Percentiles rank a stretch among this genome's conserved stretches.
phyloP scores from a whole-genome alignment of 768 basidiomycete genomes.

The Mycena capillaripes region DNA sequence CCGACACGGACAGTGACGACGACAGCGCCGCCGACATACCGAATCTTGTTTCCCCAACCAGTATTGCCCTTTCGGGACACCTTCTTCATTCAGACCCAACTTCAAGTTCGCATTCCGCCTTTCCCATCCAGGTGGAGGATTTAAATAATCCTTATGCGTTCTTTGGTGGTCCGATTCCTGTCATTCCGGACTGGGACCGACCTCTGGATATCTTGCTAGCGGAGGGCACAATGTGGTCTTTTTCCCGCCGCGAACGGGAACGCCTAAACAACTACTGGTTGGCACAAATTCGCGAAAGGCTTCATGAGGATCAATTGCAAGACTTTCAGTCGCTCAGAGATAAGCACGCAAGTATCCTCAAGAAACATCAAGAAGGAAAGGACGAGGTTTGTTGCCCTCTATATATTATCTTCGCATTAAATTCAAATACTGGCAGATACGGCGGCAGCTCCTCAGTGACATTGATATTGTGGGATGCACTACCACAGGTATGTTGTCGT shows the following conservation, averaged over 20 bases:
- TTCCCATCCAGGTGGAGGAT: slow-evolving; percentile 34
- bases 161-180: slow-evolving; percentile 54
- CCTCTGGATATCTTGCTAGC: slow-evolving; percentile 53
- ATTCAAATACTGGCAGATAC: slow-evolving; percentile 54
- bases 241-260: slow-evolving; percentile 65
- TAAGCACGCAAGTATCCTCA: slow-evolving; percentile 48
- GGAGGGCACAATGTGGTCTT: slow-evolving; percentile 62
- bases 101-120: not conserved
- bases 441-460: slow-evolving; percentile 65
- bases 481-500: slow-evolving; percentile 67
- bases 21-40: not conserved
- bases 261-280: slow-evolving; percentile 63
- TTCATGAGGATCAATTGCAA: slow-evolving; percentile 40
- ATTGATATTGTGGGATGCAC: slow-evolving; percentile 83
- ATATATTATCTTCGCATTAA: not conserved
- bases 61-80: no score
- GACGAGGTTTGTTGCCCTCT: slow-evolving; percentile 60
- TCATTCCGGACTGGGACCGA: slow-evolving; percentile 53
- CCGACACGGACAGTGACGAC: not conserved
- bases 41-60: not conserved
- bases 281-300: slow-evolving; percentile 51
- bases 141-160: slow-evolving; percentile 49
- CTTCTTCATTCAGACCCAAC: not conserved
- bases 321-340: slow-evolving; percentile 60
- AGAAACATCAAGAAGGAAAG: slow-evolving; percentile 59